These are phyloP conservation scores for Houttuynia cordata DNA, from an alignment of 164 flowering plant genomes.

Conservation along the genomic window DNA sequence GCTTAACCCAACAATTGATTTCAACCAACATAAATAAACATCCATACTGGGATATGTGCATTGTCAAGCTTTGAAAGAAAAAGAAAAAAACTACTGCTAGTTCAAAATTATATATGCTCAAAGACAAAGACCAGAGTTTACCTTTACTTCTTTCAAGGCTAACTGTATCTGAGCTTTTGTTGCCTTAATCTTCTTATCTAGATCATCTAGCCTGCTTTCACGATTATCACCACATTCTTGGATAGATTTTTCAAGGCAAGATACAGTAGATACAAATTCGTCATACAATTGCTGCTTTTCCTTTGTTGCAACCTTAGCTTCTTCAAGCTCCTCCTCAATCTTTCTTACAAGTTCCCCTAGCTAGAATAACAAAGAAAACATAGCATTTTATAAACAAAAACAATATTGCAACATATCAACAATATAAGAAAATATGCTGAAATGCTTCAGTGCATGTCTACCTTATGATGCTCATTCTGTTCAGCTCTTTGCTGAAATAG, in stretches of 20 bases:
- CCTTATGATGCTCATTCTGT: slow-evolving; percentile 98
- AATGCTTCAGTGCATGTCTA: slow-evolving; percentile 4
- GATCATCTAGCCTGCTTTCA: slow-evolving; percentile 56
- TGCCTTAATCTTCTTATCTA: slow-evolving; percentile 65
- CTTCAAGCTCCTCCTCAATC: slow-evolving; percentile 71
- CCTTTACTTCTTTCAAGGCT: slow-evolving; percentile 79
- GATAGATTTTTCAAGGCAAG: slow-evolving; percentile 61
- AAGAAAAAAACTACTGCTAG: no score
- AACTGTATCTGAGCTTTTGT: slow-evolving; percentile 62
- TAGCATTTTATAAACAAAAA: not conserved
- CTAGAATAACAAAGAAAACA: slow-evolving; percentile 25
- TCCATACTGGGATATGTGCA: no score
- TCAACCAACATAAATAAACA: no score
- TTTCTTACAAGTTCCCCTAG: slow-evolving; percentile 66
- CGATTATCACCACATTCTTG: slow-evolving; percentile 60
- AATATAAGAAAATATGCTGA: not conserved
- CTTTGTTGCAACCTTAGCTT: slow-evolving; percentile 43
- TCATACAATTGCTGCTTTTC: slow-evolving; percentile 46
- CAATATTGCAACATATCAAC: not conserved
- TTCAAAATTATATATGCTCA: not conserved
- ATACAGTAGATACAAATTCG: slow-evolving; percentile 38
- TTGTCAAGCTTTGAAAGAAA: no score
- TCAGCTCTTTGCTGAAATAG: slow-evolving; percentile 77
- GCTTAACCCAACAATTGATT: no score
- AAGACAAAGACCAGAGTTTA: slow-evolving; percentile 8